A percentile compares a stretch with the other conserved stretches of the same genome.
Conservation (phyloP, 176 grass and related monocot species). For the Lolium perenne region DNA sequence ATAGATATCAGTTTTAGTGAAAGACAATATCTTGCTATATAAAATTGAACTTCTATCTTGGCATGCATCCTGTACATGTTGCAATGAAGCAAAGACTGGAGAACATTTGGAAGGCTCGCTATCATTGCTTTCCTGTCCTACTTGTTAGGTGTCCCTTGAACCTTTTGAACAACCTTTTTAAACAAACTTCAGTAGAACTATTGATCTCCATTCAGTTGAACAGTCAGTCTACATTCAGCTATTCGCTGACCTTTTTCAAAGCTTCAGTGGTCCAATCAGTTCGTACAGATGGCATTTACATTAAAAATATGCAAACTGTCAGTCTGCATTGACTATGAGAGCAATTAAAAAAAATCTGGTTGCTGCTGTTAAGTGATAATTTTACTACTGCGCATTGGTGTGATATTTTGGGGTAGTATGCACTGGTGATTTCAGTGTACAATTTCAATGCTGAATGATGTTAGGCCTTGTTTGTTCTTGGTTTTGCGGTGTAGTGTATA, state of each 20-base stretch:
- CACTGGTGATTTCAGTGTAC: neutral
- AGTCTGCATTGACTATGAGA: neutral
- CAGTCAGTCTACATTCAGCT: neutral
- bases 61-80: neutral
- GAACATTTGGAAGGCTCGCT: neutral
- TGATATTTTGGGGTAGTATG: neutral
- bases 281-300: constrained; percentile 9
- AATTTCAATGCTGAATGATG: constrained; percentile 19
- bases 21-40: neutral
- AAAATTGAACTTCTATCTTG: constrained; percentile 3
- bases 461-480: constrained; percentile 1
- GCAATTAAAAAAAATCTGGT: too few species aligned
- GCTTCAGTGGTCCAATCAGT: neutral
- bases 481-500: constrained; percentile 26
- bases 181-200: neutral
- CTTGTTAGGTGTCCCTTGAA: neutral
- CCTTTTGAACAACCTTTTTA: neutral
- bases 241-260: neutral
- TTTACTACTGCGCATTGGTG: too few species aligned
- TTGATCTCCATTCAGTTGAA: neutral
- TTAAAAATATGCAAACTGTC: neutral
- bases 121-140: constrained; percentile 1
- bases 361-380: too few species aligned
- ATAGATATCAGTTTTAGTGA: neutral
- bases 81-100: neutral